phyloP scores from a whole-genome alignment of 768 basidiomycete genomes.

The Russula brevipes region DNA sequence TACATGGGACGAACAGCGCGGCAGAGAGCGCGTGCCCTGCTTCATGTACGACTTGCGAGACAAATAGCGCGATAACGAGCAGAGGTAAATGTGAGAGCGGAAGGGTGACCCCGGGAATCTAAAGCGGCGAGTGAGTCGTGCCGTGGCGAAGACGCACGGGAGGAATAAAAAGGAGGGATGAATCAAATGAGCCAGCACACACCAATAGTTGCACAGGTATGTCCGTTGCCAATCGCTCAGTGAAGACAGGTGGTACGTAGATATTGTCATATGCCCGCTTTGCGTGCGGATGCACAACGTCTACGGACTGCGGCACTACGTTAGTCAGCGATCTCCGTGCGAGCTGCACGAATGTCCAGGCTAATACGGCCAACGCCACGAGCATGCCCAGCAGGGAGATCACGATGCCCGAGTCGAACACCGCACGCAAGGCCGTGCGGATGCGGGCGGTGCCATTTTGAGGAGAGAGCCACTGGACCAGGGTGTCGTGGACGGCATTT shows the following conservation, averaged over 20 bases:
- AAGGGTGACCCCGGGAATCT: constrained; percentile 83
- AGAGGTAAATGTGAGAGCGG: constrained; percentile 67
- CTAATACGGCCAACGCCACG: constrained; percentile 19
- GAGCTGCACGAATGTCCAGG: constrained; percentile 18
- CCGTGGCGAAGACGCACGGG: too few species aligned
- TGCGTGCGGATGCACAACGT: neutral
- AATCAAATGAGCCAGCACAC: neutral
- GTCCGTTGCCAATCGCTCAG: neutral
- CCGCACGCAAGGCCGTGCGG: constrained; percentile 28
- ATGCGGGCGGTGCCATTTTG: constrained; percentile 20
- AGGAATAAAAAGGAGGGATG: neutral
- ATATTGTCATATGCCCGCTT: constrained; percentile 5
- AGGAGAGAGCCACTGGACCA: constrained; percentile 1
- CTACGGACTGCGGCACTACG: neutral
- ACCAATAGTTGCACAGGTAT: constrained; percentile 23
- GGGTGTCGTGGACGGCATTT: constrained; percentile 13
- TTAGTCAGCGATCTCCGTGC: constrained; percentile 1
- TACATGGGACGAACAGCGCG: constrained; percentile 50
- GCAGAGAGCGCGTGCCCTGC: constrained; percentile 73
- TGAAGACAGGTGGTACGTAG: neutral
- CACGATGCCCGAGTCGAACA: constrained; percentile 32
- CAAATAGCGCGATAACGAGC: constrained; percentile 55
- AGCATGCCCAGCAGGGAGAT: constrained; percentile 7
- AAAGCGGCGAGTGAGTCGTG: neutral
- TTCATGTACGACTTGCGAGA: constrained; percentile 74